A percentile compares a stretch with the other conserved stretches of the same genome.
phyloP scores from a whole-genome alignment of 2,329 filamentous ascomycete genomes.

The Sphaerulina vaccinii region DNA sequence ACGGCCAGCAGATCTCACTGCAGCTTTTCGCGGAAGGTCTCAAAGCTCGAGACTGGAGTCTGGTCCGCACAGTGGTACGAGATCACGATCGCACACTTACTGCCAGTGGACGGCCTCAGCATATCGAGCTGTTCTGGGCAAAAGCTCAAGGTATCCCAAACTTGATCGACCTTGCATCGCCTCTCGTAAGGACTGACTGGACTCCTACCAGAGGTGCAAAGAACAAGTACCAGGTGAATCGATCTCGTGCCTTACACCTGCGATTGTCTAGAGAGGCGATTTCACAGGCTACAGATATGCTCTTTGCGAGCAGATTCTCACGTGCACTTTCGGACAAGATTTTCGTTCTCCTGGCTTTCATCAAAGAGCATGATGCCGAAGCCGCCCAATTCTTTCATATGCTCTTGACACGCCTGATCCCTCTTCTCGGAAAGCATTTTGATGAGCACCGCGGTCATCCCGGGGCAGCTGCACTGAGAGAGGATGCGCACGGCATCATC shows the following conservation, averaged over 20 bases:
- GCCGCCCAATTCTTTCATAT: background rate
- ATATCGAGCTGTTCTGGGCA: slow-evolving; percentile 11
- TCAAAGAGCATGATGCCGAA: background rate
- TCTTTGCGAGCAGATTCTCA: background rate
- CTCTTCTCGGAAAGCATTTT: background rate
- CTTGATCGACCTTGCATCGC: background rate
- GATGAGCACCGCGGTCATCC: background rate
- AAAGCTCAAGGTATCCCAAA: slow-evolving; percentile 8
- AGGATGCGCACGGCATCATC: slow-evolving; percentile 10
- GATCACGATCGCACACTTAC: slow-evolving; percentile 1
- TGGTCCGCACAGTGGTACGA: background rate
- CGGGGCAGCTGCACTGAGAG: background rate
- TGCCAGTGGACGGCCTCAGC: background rate
- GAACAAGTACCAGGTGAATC: too few species aligned
- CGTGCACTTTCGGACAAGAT: background rate
- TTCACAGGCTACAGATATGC: slow-evolving; percentile 1
- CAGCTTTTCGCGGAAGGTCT: slow-evolving; percentile 10
- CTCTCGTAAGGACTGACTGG: slow-evolving; percentile 2
- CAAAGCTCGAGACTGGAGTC: background rate
- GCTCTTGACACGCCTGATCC: slow-evolving; percentile 1
- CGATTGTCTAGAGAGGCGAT: slow-evolving; percentile 4
- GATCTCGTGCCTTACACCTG: too few species aligned
- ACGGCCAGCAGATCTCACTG: slow-evolving; percentile 10
- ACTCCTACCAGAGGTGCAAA: background rate
- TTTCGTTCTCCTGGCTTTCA: slow-evolving; percentile 1